phyloP scores from a whole-genome alignment of 2,329 filamentous ascomycete species.

The Aschersonia sp. region DNA sequence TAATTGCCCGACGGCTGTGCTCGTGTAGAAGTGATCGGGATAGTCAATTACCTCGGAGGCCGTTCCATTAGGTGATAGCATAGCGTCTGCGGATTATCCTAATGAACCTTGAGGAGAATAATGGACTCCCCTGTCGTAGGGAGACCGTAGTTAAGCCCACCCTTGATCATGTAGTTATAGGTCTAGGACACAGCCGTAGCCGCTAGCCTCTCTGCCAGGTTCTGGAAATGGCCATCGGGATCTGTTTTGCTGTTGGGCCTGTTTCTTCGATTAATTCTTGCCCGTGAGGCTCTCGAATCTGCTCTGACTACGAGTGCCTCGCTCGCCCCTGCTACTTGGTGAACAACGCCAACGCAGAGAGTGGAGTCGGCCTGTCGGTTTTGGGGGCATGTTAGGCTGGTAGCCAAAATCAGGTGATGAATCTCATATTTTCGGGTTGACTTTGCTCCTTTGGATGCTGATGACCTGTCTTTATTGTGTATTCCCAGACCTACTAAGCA shows the following conservation, averaged over 20 bases:
- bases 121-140: conserved; percentile 26
- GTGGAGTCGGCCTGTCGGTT: too few species aligned
- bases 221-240: conserved; percentile 17
- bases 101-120: conserved; percentile 25
- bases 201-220: conserved; percentile 21
- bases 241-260: conserved; percentile 3
- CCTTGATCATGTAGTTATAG: conserved; percentile 35
- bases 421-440: too few species aligned
- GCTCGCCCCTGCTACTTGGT: too few species aligned
- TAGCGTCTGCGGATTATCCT: conserved; percentile 11
- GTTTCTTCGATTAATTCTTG: conserved; percentile 6
- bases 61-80: conserved; percentile 17
- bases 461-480: too few species aligned
- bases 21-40: conserved; percentile 7
- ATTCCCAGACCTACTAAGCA: too few species aligned
- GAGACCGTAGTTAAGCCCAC: conserved; percentile 26
- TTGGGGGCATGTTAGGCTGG: too few species aligned
- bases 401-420: too few species aligned
- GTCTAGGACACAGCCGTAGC: conserved; percentile 30
- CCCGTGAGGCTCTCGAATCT: too few species aligned
- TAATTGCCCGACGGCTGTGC: conserved; percentile 13
- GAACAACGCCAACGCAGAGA: too few species aligned
- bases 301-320: too few species aligned
- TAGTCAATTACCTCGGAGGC: conserved; percentile 7
- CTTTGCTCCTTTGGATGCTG: too few species aligned